Conservation (phyloP, 2,329 filamentous ascomycete species). For the Colletotrichum echinochloae region DNA sequence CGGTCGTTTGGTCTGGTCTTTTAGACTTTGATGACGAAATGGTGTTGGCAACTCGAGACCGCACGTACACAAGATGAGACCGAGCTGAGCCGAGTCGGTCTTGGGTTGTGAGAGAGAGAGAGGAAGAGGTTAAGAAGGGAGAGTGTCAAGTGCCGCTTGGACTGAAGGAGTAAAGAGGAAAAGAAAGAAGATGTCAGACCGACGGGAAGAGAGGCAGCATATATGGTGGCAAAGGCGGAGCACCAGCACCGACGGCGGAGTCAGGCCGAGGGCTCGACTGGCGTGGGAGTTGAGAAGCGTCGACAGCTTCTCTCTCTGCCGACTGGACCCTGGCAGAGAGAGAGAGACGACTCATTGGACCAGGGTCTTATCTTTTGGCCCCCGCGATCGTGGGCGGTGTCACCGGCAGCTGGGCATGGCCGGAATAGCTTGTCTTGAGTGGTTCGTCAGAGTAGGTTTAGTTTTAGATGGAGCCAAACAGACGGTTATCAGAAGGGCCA, state of each 20-base stretch:
- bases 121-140: constrained; percentile 9
- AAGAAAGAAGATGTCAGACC: neutral
- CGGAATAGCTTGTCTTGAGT: neutral
- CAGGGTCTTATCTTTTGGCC: constrained; percentile 39
- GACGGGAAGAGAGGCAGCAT: constrained; percentile 32
- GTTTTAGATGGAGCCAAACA: neutral
- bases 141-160: constrained; percentile 26
- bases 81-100: constrained; percentile 32
- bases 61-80: constrained; percentile 16
- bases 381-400: constrained; percentile 39
- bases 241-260: constrained; percentile 35
- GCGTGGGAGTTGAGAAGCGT: constrained; percentile 16
- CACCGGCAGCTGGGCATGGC: constrained; percentile 25
- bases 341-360: constrained; percentile 1
- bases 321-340: constrained; percentile 18
- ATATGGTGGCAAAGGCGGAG: constrained; percentile 40
- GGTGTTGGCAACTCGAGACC: neutral
- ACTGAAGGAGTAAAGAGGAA: constrained; percentile 3
- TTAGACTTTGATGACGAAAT: no score
- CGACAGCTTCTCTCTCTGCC: neutral
- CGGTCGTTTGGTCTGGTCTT: no score
- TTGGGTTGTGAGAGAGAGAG: constrained; percentile 13
- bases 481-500: neutral
- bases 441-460: constrained; percentile 1
- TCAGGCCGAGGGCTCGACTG: constrained; percentile 34